Percentiles rank a stretch among this genome's conserved stretches.
phyloP scores from a whole-genome alignment of 2,329 filamentous ascomycete genomes.

The Pleoardoris graminearum region DNA sequence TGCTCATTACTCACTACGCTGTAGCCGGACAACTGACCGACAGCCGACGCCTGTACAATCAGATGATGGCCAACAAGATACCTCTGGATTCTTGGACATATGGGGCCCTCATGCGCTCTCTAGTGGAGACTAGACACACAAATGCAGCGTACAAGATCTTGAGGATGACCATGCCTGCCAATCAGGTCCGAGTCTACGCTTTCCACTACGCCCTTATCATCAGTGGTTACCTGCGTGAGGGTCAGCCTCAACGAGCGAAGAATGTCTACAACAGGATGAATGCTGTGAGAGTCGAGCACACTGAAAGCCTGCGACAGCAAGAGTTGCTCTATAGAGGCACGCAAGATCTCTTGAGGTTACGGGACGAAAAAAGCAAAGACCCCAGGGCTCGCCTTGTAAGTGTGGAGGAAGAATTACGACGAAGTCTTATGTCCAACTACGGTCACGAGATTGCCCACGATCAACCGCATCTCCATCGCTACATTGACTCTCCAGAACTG shows the following conservation, averaged over 20 bases:
- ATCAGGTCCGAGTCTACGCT: conserved; percentile 49
- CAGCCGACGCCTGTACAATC: conserved; percentile 57
- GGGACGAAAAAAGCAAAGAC: conserved; percentile 15
- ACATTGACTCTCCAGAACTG: conserved; percentile 35
- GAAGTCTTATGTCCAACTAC: conserved; percentile 32
- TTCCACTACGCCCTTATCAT: conserved; percentile 60
- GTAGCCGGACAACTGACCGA: conserved; percentile 61
- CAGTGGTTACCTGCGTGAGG: conserved; percentile 51
- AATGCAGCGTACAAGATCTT: conserved; percentile 60
- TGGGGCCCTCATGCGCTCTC: conserved; percentile 62
- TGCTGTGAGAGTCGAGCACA: conserved; percentile 42
- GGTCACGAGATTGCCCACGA: conserved; percentile 33
- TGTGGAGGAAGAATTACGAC: conserved; percentile 33
- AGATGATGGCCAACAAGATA: conserved; percentile 59
- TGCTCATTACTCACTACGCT: conserved; percentile 71
- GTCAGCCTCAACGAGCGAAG: conserved; percentile 53
- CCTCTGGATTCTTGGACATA: conserved; percentile 62
- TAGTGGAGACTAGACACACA: conserved; percentile 58
- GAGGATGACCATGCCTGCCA: conserved; percentile 55
- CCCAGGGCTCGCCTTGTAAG: conserved; percentile 24
- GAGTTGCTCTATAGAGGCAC: conserved; percentile 35
- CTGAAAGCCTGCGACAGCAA: conserved; percentile 50
- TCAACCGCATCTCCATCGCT: conserved; percentile 29
- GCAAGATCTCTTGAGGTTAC: conserved; percentile 24
- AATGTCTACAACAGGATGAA: conserved; percentile 54